Evolutionary conservation across 1,139 yeast species (phyloP).

Genomic region (Debaryomyces fabryi): DNA sequence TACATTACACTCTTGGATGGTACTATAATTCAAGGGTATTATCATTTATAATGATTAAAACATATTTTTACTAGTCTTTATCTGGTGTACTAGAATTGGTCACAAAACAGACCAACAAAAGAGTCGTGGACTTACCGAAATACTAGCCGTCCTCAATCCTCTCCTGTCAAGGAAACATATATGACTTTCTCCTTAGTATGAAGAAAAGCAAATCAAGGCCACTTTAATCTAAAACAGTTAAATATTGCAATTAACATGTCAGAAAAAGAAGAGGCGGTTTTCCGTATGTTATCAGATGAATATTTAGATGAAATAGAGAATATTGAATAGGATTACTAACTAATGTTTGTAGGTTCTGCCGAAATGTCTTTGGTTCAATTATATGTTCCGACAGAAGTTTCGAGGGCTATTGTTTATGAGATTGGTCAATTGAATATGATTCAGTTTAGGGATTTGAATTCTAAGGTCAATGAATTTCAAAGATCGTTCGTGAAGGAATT

Average conservation of each 20-base stretch:
- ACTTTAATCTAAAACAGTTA: background rate
- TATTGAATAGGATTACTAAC: conserved; percentile 16
- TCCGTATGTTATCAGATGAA: conserved; percentile 47
- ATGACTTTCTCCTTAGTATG: background rate
- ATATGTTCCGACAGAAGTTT: conserved; percentile 71
- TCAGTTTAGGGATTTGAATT: conserved; percentile 72
- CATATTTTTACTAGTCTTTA: background rate
- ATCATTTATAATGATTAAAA: background rate
- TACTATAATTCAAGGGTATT: background rate
- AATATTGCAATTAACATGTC: conserved; percentile 16
- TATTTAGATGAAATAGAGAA: background rate
- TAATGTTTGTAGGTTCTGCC: conserved; percentile 54
- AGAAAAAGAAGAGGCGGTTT: conserved; percentile 65
- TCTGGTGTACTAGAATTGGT: background rate
- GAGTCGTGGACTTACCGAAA: background rate
- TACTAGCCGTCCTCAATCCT: background rate
- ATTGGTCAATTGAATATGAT: conserved; percentile 66
- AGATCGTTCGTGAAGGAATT: conserved; percentile 71
- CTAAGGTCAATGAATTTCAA: conserved; percentile 69
- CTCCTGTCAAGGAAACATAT: background rate
- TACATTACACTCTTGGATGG: background rate
- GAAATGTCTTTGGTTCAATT: conserved; percentile 77
- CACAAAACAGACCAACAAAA: background rate
- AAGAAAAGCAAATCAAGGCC: background rate
- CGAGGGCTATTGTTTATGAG: conserved; percentile 65